Evolutionary conservation across 257 asterid genomes (phyloP).

Genomic region (Orobanche coerulescens): DNA sequence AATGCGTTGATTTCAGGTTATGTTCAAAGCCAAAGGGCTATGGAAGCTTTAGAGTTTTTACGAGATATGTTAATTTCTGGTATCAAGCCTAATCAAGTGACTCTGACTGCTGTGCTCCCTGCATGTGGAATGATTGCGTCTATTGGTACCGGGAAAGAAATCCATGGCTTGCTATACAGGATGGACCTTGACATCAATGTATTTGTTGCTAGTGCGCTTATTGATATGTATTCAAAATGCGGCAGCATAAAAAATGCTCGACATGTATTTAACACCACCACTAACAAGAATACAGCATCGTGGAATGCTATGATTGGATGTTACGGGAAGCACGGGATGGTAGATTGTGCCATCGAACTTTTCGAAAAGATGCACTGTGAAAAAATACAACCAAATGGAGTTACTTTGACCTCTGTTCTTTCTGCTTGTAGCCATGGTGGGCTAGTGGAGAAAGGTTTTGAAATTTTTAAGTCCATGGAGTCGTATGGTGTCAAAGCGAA

Average conservation of each 20-base stretch:
- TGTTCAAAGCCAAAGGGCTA: constrained; percentile 35
- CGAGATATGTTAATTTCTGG: constrained; percentile 36
- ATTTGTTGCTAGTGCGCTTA: constrained; percentile 51
- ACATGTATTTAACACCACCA: constrained; percentile 28
- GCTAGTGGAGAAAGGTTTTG: constrained; percentile 39
- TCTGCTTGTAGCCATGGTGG: constrained; percentile 59
- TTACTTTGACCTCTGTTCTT: constrained; percentile 40
- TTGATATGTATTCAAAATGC: constrained; percentile 63
- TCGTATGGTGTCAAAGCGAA: constrained; percentile 29
- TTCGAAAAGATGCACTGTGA: constrained; percentile 43
- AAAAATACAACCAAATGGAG: constrained; percentile 38
- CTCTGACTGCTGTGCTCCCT: constrained; percentile 48
- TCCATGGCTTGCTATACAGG: constrained; percentile 46
- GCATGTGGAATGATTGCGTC: constrained; percentile 45
- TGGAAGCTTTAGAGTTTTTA: constrained; percentile 37
- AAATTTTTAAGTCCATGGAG: constrained; percentile 33
- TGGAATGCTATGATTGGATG: constrained; percentile 70
- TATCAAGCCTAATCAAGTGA: constrained; percentile 52
- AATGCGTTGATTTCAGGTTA: constrained; percentile 61
- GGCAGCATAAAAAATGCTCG: constrained; percentile 38
- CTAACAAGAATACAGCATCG: constrained; percentile 36
- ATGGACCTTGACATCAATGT: constrained; percentile 33
- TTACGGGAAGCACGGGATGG: constrained; percentile 60
- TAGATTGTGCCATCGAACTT: constrained; percentile 31
- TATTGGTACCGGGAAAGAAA: constrained; percentile 34